phyloP scores from a whole-genome alignment of 208 protist species.

The Acanthamoeba pearcei region DNA sequence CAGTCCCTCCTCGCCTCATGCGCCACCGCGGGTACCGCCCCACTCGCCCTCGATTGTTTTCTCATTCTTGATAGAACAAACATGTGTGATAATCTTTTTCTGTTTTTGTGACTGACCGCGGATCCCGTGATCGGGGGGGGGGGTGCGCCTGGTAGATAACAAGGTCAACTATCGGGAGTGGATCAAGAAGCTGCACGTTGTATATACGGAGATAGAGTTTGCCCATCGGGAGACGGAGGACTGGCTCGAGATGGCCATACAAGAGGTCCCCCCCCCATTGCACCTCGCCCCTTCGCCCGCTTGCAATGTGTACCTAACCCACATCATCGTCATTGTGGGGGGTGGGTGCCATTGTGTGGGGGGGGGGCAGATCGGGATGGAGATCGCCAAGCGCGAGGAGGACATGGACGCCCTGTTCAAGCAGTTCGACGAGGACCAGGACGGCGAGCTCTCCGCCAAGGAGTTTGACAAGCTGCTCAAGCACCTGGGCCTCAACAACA shows the following conservation, averaged over 20 bases:
- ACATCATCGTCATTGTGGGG: no score
- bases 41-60: background rate
- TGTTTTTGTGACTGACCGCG: no score
- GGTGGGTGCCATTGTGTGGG: background rate
- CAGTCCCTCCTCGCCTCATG: slow-evolving; percentile 8
- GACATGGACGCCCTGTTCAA: background rate
- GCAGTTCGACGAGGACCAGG: slow-evolving; percentile 34
- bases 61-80: no score
- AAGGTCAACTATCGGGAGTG: slow-evolving; percentile 44
- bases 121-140: no score
- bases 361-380: slow-evolving; percentile 35
- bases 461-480: slow-evolving; percentile 70
- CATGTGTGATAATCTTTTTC: no score
- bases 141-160: background rate
- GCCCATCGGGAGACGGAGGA: slow-evolving; percentile 29
- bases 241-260: slow-evolving; percentile 29
- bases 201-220: slow-evolving; percentile 41
- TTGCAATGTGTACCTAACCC: background rate
- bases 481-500: slow-evolving; percentile 41
- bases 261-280: background rate
- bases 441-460: slow-evolving; percentile 39
- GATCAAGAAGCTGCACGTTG: slow-evolving; percentile 57
- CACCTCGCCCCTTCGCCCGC: background rate
- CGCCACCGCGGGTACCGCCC: background rate
- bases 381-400: background rate